Conservation (phyloP, 306 rosid genomes). For the Mimosa pudica region DNA sequence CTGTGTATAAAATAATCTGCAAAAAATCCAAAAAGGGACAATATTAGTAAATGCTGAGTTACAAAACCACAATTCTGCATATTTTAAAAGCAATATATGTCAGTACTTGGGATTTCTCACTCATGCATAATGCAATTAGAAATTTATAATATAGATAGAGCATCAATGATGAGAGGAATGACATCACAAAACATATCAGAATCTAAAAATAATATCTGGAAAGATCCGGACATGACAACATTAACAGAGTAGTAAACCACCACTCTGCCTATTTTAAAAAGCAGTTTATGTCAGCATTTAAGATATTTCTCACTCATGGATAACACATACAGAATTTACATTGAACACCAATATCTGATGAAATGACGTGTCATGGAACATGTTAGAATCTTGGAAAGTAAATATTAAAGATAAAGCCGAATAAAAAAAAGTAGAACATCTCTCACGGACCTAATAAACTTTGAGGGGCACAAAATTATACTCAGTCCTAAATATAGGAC, state of each 20-base stretch:
- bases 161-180: not conserved
- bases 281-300: constrained; percentile 7
- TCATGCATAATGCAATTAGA: not conserved
- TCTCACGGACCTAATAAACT: not conserved
- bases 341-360: not conserved
- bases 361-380: not conserved
- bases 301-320: constrained; percentile 4
- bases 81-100: not conserved
- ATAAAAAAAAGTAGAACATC: not conserved
- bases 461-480: not conserved
- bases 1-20: constrained; percentile 79
- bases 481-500: too few species aligned
- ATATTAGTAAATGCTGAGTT: constrained; percentile 36
- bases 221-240: constrained; percentile 25
- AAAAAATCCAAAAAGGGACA: constrained; percentile 35
- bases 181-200: not conserved
- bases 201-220: not conserved
- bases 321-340: not conserved
- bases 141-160: not conserved
- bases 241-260: constrained; percentile 30
- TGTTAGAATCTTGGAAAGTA: constrained; percentile 7
- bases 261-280: not conserved
- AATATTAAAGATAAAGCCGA: constrained; percentile 10
- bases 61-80: constrained; percentile 9
- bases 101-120: constrained; percentile 12